Evolutionary conservation across 345 rosid genomes (phyloP).

Genomic region (Populus euphratica): DNA sequence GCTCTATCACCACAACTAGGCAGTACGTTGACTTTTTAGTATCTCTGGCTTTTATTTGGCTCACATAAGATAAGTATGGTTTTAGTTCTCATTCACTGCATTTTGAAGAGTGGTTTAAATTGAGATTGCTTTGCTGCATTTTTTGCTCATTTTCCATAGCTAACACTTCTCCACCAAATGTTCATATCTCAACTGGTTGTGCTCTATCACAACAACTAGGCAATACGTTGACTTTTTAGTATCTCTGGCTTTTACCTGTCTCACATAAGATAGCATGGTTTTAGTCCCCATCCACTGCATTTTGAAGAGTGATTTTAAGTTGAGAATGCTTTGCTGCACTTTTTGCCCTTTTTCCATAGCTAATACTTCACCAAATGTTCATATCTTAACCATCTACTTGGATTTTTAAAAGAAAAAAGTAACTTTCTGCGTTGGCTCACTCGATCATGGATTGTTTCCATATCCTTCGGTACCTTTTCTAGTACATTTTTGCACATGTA

Average conservation of each 20-base stretch:
- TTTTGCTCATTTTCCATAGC: background rate
- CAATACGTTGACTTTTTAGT: slow-evolving; percentile 50
- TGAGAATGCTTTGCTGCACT: slow-evolving; percentile 1
- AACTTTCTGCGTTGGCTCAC: background rate
- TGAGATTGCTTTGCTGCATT: background rate
- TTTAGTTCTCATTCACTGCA: background rate
- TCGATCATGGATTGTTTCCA: background rate
- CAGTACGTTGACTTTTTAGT: slow-evolving; percentile 51
- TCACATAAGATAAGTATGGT: background rate
- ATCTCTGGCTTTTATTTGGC: slow-evolving; percentile 4
- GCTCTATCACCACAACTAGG: slow-evolving; percentile 74
- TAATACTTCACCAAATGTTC: background rate
- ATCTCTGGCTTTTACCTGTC: slow-evolving; percentile 3
- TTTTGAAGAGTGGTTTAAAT: background rate
- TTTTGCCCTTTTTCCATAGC: background rate
- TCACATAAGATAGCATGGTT: background rate
- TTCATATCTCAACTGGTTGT: slow-evolving; percentile 42
- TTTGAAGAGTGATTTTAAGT: background rate
- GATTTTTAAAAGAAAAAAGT: no score
- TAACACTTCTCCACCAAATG: background rate
- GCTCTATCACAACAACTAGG: slow-evolving; percentile 71
- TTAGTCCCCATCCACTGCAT: background rate
- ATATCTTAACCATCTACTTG: background rate
- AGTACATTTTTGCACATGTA: background rate
- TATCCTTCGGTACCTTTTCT: slow-evolving; percentile 3